Conservation (phyloP, 75 land plant genomes). For the Cupressus sempervirens region DNA sequence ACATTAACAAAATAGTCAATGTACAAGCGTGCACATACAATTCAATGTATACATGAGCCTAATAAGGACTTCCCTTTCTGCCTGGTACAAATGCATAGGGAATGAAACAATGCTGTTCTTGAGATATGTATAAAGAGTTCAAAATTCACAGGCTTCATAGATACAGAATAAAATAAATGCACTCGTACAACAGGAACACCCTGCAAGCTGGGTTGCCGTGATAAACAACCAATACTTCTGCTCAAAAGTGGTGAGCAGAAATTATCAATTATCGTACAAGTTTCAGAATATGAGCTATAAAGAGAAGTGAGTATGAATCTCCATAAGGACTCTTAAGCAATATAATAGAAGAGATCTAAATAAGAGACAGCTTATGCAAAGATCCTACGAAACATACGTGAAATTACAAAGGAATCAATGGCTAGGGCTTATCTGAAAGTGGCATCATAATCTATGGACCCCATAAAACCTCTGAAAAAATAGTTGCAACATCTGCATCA, state of each 20-base stretch:
- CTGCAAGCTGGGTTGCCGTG: background rate
- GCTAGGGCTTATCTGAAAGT: background rate
- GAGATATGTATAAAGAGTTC: background rate
- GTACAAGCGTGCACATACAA: background rate
- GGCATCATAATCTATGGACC: conserved; percentile 19
- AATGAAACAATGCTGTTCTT: background rate
- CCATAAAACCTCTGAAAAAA: conserved; percentile 65
- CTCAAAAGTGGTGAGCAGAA: background rate
- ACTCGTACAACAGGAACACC: background rate
- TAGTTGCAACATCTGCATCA: conserved; percentile 54
- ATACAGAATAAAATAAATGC: conserved; percentile 1
- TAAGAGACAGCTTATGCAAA: background rate
- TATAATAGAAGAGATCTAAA: background rate
- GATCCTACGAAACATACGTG: background rate
- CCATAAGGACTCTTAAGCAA: background rate
- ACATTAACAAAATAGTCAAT: background rate
- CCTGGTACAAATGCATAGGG: background rate
- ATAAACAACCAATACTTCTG: background rate
- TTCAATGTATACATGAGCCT: background rate
- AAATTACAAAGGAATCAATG: background rate
- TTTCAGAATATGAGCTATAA: background rate
- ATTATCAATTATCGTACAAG: background rate
- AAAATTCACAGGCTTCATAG: background rate
- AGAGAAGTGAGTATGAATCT: background rate
- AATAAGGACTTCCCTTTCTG: background rate